A percentile compares a stretch with the other conserved stretches of the same genome.
Conservation (phyloP, 2,329 filamentous ascomycete species). For the Pseudogymnoascus sp. region DNA sequence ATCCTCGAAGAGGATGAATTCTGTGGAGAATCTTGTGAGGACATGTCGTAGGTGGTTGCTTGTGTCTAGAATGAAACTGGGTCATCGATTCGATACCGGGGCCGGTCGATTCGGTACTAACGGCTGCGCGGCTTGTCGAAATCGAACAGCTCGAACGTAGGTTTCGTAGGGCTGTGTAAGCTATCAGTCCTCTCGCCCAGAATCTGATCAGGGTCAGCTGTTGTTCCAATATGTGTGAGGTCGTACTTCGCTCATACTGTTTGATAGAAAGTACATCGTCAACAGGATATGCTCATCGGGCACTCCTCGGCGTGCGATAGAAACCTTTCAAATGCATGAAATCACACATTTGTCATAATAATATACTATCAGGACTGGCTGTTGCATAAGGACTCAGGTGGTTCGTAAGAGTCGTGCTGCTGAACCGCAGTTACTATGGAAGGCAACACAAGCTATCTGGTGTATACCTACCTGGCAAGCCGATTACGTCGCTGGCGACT, state of each 20-base stretch:
- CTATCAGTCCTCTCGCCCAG: background rate
- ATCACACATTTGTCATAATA: background rate
- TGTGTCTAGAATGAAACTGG: background rate
- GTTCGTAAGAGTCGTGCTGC: background rate
- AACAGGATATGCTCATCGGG: slow-evolving; percentile 4
- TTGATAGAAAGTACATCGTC: slow-evolving; percentile 1
- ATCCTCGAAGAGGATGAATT: slow-evolving; percentile 16
- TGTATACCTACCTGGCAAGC: background rate
- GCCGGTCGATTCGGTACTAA: background rate
- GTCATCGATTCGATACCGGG: background rate
- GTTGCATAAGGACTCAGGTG: background rate
- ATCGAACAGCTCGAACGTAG: background rate
- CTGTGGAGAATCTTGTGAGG: slow-evolving; percentile 23
- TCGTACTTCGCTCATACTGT: background rate
- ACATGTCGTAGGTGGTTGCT: slow-evolving; percentile 20
- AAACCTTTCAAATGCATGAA: slow-evolving; percentile 5
- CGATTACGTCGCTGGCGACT: background rate
- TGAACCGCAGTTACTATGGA: background rate
- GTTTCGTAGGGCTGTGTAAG: background rate
- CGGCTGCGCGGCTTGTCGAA: background rate
- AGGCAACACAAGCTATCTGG: background rate
- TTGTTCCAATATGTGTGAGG: background rate
- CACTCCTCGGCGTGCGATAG: background rate
- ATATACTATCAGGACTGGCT: background rate
- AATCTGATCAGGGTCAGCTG: background rate